Percentiles rank a stretch among this genome's conserved stretches.
Evolutionary conservation across 352 stramenopile genomes (phyloP).

Genomic region (Phytophthora pseudosyringae): DNA sequence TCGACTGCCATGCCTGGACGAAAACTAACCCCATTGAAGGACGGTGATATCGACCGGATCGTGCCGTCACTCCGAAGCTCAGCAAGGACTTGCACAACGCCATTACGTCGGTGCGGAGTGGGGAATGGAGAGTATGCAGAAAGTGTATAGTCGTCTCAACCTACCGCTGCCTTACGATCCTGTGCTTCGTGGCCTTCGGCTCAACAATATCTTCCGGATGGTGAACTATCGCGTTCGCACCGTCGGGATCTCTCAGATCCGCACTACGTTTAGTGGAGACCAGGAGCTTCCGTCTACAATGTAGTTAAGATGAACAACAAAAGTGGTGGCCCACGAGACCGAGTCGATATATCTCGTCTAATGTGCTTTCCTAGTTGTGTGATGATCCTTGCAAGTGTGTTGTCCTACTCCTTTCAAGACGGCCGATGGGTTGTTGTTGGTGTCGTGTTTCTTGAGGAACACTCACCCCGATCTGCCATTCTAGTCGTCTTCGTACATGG

Average conservation of each 20-base stretch:
- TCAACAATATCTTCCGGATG: constrained; percentile 11
- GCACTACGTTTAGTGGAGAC: constrained; percentile 3
- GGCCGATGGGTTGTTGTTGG: too few relatives aligned
- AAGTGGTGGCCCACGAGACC: too few relatives aligned
- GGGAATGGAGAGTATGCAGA: constrained; percentile 10
- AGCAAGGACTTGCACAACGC: constrained; percentile 3
- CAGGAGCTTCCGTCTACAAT: constrained; percentile 2
- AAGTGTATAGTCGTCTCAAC: not conserved
- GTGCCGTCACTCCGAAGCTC: not conserved
- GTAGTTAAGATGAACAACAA: too few relatives aligned
- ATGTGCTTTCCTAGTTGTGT: too few relatives aligned
- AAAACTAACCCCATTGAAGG: constrained; percentile 4
- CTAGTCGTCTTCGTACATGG: too few relatives aligned
- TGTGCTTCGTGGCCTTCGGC: not conserved
- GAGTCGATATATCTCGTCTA: too few relatives aligned
- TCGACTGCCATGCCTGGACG: not conserved
- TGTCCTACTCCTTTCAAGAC: too few relatives aligned
- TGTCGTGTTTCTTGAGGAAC: too few relatives aligned
- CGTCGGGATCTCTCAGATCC: too few relatives aligned
- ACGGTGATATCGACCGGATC: not conserved
- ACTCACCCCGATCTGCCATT: too few relatives aligned
- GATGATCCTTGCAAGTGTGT: too few relatives aligned
- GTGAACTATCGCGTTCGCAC: too few relatives aligned
- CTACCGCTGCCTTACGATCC: not conserved
- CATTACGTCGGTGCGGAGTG: constrained; percentile 11